phyloP scores from a whole-genome alignment of 225 moss, liverwort and hornwort species.

The Marchantia polymorpha region DNA sequence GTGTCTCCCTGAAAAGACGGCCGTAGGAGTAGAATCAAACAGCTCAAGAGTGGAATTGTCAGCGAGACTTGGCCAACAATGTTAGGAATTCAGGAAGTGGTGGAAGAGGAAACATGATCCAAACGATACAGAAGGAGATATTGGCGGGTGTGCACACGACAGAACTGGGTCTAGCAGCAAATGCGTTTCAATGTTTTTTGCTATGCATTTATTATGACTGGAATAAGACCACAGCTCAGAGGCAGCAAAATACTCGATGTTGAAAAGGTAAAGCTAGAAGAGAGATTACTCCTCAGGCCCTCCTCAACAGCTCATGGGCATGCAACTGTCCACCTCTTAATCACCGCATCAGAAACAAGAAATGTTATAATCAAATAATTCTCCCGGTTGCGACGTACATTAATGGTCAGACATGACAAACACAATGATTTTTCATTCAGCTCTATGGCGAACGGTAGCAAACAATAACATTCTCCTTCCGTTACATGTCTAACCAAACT shows the following conservation, averaged over 20 bases:
- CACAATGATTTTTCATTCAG: slow-evolving; percentile 1
- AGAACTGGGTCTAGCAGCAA: too few relatives aligned
- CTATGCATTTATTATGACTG: too few relatives aligned
- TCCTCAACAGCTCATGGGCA: neutral
- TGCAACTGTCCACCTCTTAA: neutral
- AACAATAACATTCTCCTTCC: neutral
- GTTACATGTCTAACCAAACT: neutral
- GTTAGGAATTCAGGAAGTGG: too few relatives aligned
- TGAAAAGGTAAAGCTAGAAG: neutral
- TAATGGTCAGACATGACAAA: slow-evolving; percentile 8
- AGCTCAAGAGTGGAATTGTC: too few relatives aligned
- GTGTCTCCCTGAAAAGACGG: too few relatives aligned
- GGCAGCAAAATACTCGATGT: neutral
- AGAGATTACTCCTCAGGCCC: neutral
- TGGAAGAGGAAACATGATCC: too few relatives aligned
- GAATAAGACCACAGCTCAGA: neutral
- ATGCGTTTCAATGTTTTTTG: too few relatives aligned
- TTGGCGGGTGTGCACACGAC: too few relatives aligned
- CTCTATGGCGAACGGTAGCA: neutral
- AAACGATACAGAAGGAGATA: too few relatives aligned
- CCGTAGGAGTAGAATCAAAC: too few relatives aligned
- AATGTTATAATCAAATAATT: slow-evolving; percentile 1
- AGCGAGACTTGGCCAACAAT: too few relatives aligned
- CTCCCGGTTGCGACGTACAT: slow-evolving; percentile 2
- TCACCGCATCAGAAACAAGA: slow-evolving; percentile 9